Evolutionary conservation across 1,284 basidiomycete species (phyloP), one percentile per base, ranked within the genome.

Genomic region (Crucibulum cyathiforme): DNA sequence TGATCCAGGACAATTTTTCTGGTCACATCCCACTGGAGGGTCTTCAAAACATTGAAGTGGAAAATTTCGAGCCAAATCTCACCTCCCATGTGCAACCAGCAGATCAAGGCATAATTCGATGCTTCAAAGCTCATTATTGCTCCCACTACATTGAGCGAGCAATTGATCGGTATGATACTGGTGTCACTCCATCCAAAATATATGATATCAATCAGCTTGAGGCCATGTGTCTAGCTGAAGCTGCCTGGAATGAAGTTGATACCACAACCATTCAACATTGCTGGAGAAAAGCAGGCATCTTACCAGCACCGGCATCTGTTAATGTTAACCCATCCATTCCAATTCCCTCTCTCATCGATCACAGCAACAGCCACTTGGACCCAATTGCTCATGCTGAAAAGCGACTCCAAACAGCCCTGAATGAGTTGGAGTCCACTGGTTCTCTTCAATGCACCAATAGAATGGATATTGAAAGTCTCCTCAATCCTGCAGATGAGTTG

Each of bases 171-270:
- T 74, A 76, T 53, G 66, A 75, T n/a, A 13, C 31, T n/a, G 61
- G 57, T 7, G 46, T 63, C 8, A 61, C 64, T 7, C 63, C 69
- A 9, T 24, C 61, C 3, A 7, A 73, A 8, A 71, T 77, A 36
- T 79, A 78, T 50, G n/a, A 71, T 6, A 74, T 79, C 24, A 59
- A 78, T 46, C 69, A 73, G 36, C 71, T 78, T 0, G 43, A 71
- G 17, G 76, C 66, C 2, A 77, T 77, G 74, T 38, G 31, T 0
- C 46, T 78, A 10, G 69, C 76, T 3, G 19, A 62, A 1, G 17
- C 50, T 3, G 63, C 67, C 7, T 72, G 71, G 70, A 41, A 58
- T 4, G n/a, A 61, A 6, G 61, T 67, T n/a, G 61, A 63, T 24
- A 53, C 53, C 12, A 43, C 41, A 43, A 43, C 7, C 1, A 43